Evolutionary conservation across 2,329 filamentous ascomycete genomes (phyloP), one percentile per base, ranked within the genome.

Genomic region (Pestalotiopsis fici): DNA sequence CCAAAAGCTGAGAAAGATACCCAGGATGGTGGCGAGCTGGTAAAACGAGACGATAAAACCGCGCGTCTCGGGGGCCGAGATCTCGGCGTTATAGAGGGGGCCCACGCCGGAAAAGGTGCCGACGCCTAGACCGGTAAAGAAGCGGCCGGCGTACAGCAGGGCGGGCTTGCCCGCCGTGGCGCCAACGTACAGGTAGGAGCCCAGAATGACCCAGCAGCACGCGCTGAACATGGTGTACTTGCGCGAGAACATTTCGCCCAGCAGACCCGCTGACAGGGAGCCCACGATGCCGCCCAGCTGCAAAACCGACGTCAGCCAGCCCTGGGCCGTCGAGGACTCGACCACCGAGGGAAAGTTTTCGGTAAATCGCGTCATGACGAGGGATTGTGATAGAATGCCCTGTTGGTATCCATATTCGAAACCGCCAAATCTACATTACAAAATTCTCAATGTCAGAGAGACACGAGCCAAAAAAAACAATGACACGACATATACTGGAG

Each of bases 261-360:
- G 76, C 70, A 85, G 85, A 0, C 86, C 86, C 35, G 82, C 84
- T 72, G 83, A 82, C 37, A 89, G 74, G 3, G 83, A 82, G 37
- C 87, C 87, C 27, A 87, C 73, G 84, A 86, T 88, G 56, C 86
- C 87, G 57, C 87, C 87, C 2, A 89, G 79, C 72, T 87, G 84
- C 28, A 89, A 80, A 71, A 86, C 83, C 3, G 80, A 74, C 2
- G 77, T 79, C 72, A 79, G 74, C 59, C 67, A 86, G 4, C 85
- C 85, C 0, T 81, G 84, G 0, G 83, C 82, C 27, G 79, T 79
- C 18, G 83, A 80, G 0, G 83, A 85, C 7, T 78, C 67, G 47
- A 84, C 80, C 9, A 86, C 80, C 0, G 79, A 77, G 0, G 84
- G 85, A 71, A 87, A 87, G 69, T 84, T 83, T 43, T 80, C 74